Base-by-base conservation (phyloP, 306 rosid genomes). In the Ormosia semicastrata region DNA sequence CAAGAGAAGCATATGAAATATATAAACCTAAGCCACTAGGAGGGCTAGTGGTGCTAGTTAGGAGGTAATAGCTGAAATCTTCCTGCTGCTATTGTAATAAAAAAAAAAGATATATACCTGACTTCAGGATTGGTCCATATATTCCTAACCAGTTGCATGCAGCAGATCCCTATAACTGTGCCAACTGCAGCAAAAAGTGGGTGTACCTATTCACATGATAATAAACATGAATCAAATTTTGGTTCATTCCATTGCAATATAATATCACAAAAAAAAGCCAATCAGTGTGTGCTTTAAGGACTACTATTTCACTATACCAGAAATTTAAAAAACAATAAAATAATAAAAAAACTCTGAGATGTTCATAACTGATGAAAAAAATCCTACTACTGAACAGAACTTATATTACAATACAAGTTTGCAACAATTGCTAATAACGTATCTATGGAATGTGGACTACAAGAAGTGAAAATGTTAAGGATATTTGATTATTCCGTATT, bases 181-280 rank as follows among this genome's bases (percentile, higher is more conserved):
- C 94, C 92, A 43, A 85, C 85, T n/a, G 97, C 62, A n/a, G 89
- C 94, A 70, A 93, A 89, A 63, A 93, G 90, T 2, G 96, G 98
- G 63, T 90, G 91, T n/a, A 90, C 94, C 98, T 93, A 74, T 63
- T 49, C 14, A 17, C 78, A 53, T 50, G 29, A 58, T 54, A 40
- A 67, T 13, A 33, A 44, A 46, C 77, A 82, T 4, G 3, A 57
- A 34, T 34, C 54, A 75, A 58, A 57, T 6, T 11, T 37, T 7
- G 40, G 53, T 8, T 37, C 14, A 29, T 30, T 12, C 2, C 32
- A 40, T 74, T 80, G 66, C 65, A 71, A 81, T 34, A 36, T 5
- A 13, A 9, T 13, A 58, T 6, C 56, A 43, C 53, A 37, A 4
- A 33, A 13, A 41, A 53, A 2, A 29, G 44, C 24, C 8, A 29